Evolutionary conservation across 2,329 filamentous ascomycete species (phyloP), one percentile per base, ranked within the genome.

Genomic region (Bimuria novae-zelandiae): DNA sequence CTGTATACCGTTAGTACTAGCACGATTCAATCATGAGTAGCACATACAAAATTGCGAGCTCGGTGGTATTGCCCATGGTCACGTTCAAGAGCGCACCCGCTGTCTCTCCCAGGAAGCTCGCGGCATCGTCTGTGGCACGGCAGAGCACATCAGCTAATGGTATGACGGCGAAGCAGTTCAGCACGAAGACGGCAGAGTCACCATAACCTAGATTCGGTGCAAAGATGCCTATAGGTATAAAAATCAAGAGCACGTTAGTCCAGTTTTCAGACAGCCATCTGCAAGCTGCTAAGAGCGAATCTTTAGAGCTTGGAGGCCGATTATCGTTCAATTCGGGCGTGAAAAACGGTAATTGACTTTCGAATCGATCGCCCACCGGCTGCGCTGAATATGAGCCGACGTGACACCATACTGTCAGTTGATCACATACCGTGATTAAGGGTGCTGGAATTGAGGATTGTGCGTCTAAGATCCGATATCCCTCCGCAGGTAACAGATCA

Each of bases 31-130:
- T 5, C 4, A 3, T 14, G 16, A 21, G 8, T 0, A 79, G 64
- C 79, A 72, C 72, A 51, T 85, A 82, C 51, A 91, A 75, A 5
- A 91, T 88, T 59, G 96, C 88, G 71, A 95, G 89, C 72, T 96
- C 92, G 0, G 91, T 96, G 1, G 89, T 88, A 67, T 89, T 94
- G 59, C 88, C 87, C 29, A 96, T 79, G 76, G 95, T 85, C 1
- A 60, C 49, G 35, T 62, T 62, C 6, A 56, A 37, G 16, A 62
- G 36, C 4, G 57, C 59, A 12, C 59, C 57, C 7, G 51, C 47
- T 4, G 54, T n/a, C 87, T 89, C 6, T 89, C 92, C 36, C 95
- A 80, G 0, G 90, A 90, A 55, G 94, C 85, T 63, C 94, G 95
- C 56, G 89, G 91, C 56, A 94, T 83, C 65, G 94, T 96, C 55